Evolutionary conservation across 2,329 filamentous ascomycete genomes (phyloP).

Genomic region (Paraphaeosphaeria minitans): DNA sequence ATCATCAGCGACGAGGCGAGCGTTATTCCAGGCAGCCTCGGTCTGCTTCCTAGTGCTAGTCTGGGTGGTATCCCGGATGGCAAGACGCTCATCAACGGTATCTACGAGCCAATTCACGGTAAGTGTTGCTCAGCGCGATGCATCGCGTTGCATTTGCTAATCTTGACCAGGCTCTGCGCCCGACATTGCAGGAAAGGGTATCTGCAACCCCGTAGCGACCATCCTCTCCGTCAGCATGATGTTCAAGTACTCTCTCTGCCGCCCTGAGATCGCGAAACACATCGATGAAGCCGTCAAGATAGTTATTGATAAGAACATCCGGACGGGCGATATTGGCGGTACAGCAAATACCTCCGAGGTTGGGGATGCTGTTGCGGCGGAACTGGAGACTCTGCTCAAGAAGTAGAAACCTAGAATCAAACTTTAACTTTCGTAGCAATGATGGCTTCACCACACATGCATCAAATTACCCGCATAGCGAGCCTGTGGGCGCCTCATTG

Average conservation of each 20-base stretch:
- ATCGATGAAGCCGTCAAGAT: conserved; percentile 82
- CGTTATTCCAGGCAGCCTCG: conserved; percentile 89
- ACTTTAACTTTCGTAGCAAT: not conserved
- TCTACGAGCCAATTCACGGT: conserved; percentile 98
- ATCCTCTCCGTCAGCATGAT: conserved; percentile 95
- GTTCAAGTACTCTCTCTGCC: conserved; percentile 87
- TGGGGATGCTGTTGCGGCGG: conserved; percentile 79
- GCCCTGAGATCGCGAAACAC: conserved; percentile 75
- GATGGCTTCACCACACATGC: not conserved
- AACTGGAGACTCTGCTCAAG: conserved; percentile 71
- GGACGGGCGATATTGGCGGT: conserved; percentile 86
- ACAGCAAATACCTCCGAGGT: conserved; percentile 73
- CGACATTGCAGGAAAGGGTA: conserved; percentile 88
- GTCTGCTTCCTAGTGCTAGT: conserved; percentile 85
- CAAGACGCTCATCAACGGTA: conserved; percentile 83
- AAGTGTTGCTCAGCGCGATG: conserved; percentile 34
- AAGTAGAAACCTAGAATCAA: conserved; percentile 25
- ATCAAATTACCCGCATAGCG: too few species aligned
- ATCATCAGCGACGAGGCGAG: conserved; percentile 96
- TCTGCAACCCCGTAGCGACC: conserved; percentile 90
- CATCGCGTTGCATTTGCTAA: conserved; percentile 17
- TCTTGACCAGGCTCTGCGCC: conserved; percentile 73
- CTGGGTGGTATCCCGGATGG: conserved; percentile 85
- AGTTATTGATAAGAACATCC: conserved; percentile 77
- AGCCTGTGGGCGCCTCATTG: too few species aligned